phyloP scores from a whole-genome alignment of 2,329 filamentous ascomycete species.

The Tympanopsis confertula region DNA sequence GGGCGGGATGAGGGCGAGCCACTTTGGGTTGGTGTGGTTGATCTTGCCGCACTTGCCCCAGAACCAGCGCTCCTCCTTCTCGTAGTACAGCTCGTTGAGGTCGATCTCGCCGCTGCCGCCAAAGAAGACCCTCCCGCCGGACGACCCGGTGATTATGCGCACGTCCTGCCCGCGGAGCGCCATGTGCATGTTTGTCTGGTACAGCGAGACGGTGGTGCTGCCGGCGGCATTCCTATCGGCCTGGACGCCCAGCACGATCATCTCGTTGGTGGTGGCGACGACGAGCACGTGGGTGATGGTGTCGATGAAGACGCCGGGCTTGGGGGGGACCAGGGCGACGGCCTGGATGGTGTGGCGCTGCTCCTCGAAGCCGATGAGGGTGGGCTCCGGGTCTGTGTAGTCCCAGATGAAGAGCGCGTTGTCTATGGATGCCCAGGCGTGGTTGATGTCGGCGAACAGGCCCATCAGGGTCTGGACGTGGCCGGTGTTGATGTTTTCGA shows the following conservation, averaged over 20 bases:
- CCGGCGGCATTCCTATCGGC: conserved; percentile 57
- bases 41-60: conserved; percentile 76
- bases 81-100: conserved; percentile 87
- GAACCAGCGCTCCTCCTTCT: conserved; percentile 97
- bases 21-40: conserved; percentile 71
- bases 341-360: conserved; percentile 77
- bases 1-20: conserved; percentile 52
- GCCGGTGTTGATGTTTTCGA: conserved; percentile 81
- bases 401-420: conserved; percentile 96
- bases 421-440: conserved; percentile 92
- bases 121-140: conserved; percentile 80
- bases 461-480: conserved; percentile 90
- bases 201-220: conserved; percentile 64
- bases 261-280: conserved; percentile 74
- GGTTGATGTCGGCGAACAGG: conserved; percentile 83
- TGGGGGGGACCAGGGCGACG: conserved; percentile 78
- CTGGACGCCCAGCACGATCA: conserved; percentile 71
- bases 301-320: conserved; percentile 74
- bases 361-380: conserved; percentile 85
- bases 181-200: conserved; percentile 77
- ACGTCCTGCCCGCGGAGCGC: conserved; percentile 68
- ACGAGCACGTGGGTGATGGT: conserved; percentile 81
- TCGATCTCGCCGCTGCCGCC: conserved; percentile 71
- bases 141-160: conserved; percentile 68
- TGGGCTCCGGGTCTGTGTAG: conserved; percentile 83